phyloP scores from a whole-genome alignment of 768 basidiomycete genomes.

The Rhizopogon vinicolor region DNA sequence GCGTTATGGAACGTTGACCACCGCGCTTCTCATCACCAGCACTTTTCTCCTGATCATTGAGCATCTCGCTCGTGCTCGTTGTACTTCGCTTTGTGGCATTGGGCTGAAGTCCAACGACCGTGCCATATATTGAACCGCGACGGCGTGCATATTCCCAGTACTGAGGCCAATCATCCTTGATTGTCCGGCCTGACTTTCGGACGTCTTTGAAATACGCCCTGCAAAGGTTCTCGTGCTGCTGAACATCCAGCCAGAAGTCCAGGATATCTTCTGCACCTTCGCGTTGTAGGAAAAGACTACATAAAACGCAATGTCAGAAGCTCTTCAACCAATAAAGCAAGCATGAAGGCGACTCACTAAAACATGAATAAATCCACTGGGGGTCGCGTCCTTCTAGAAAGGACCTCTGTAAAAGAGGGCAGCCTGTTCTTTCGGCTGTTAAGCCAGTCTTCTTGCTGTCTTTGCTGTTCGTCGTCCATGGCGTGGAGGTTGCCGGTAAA shows the following conservation, averaged over 20 bases:
- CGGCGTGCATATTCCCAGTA: conserved; percentile 93
- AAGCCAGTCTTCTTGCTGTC: conserved; percentile 69
- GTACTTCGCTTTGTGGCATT: conserved; percentile 72
- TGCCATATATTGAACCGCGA: conserved; percentile 90
- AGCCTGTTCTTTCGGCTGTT: conserved; percentile 68
- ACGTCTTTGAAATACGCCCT: conserved; percentile 99
- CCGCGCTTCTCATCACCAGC: conserved; percentile 41
- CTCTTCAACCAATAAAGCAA: background rate
- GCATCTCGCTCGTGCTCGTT: conserved; percentile 68
- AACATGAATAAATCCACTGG: conserved; percentile 99
- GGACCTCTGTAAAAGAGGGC: conserved; percentile 87
- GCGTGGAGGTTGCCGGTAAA: conserved; percentile 1
- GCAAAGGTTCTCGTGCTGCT: conserved; percentile 98
- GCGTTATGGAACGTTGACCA: conserved; percentile 49
- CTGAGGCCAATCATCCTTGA: conserved; percentile 98
- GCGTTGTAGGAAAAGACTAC: conserved; percentile 89
- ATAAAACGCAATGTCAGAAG: background rate
- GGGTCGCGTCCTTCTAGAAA: conserved; percentile 84
- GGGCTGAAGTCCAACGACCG: conserved; percentile 73
- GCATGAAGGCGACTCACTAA: conserved; percentile 60
- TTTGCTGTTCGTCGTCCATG: conserved; percentile 52
- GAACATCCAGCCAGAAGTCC: conserved; percentile 99
- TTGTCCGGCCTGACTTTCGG: conserved; percentile 86
- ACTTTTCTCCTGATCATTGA: conserved; percentile 67
- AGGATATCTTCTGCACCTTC: conserved; percentile 95